phyloP scores from a whole-genome alignment of 371 early-diverging fungal genomes.

The Mucor indicus region DNA sequence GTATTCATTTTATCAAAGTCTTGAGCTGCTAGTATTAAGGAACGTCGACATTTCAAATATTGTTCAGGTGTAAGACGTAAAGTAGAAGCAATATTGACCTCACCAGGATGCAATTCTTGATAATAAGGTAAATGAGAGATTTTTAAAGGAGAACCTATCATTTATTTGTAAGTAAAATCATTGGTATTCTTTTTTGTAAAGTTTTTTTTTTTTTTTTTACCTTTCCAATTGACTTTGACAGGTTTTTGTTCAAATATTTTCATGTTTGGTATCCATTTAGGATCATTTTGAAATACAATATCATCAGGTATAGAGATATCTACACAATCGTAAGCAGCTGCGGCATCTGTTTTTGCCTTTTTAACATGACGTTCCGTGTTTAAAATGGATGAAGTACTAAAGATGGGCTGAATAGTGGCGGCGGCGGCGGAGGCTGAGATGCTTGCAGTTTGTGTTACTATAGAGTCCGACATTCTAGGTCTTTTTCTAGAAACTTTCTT shows the following conservation, averaged over 20 bases:
- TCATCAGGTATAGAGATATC: constrained; percentile 19
- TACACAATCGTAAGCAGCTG: constrained; percentile 25
- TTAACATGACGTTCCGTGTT: constrained; percentile 21
- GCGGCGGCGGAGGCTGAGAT: neutral
- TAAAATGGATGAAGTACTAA: constrained; percentile 3
- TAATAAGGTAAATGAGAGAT: constrained; percentile 45
- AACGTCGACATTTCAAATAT: constrained; percentile 54
- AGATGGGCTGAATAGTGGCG: constrained; percentile 7
- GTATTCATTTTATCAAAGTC: constrained; percentile 23
- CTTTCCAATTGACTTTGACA: constrained; percentile 31
- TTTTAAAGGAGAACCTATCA: constrained; percentile 46
- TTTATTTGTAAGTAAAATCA: too few species aligned
- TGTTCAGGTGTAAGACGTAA: constrained; percentile 72
- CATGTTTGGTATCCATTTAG: constrained; percentile 28
- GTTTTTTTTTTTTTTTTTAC: constrained; percentile 6
- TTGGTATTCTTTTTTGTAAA: too few species aligned
- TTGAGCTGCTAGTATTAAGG: constrained; percentile 38
- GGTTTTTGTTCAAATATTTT: constrained; percentile 17
- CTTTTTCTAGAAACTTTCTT: constrained; percentile 17
- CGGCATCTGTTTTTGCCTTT: constrained; percentile 32
- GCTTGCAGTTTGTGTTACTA: constrained; percentile 6
- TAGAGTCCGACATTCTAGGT: constrained; percentile 8
- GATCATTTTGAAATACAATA: constrained; percentile 15
- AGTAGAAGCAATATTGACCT: constrained; percentile 62
- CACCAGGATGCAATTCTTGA: constrained; percentile 55